Evolutionary conservation across 805 yeast species (phyloP).

Genomic region (Spathaspora hagerdaliae): DNA sequence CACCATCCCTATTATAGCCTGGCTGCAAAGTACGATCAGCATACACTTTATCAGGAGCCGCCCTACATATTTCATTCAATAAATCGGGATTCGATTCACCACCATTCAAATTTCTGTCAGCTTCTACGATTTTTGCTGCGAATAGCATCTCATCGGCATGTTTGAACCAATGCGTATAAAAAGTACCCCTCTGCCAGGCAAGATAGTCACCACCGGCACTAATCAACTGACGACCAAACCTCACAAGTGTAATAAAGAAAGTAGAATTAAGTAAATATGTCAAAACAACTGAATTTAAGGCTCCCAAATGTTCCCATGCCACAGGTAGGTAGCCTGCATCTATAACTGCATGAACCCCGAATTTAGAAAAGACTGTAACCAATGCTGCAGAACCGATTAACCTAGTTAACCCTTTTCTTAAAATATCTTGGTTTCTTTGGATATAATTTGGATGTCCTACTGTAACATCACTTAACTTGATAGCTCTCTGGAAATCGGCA

Average conservation of each 20-base stretch:
- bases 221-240: constrained; percentile 35
- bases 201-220: constrained; percentile 48
- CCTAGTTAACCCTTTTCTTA: constrained; percentile 27
- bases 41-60: constrained; percentile 19
- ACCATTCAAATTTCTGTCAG: constrained; percentile 54
- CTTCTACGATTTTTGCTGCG: constrained; percentile 60
- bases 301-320: constrained; percentile 33
- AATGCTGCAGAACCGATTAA: constrained; percentile 29
- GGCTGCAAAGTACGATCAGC: constrained; percentile 26
- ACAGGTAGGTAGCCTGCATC: constrained; percentile 37
- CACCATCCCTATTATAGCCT: constrained; percentile 33
- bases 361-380: constrained; percentile 33
- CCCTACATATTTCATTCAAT: constrained; percentile 36
- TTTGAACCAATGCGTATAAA: constrained; percentile 58
- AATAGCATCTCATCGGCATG: constrained; percentile 68
- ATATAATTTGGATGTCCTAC: constrained; percentile 54
- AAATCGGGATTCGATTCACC: constrained; percentile 29
- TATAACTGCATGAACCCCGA: constrained; percentile 38
- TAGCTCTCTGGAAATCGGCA: constrained; percentile 54
- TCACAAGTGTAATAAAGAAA: constrained; percentile 38
- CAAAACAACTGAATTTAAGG: constrained; percentile 45
- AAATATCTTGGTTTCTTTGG: constrained; percentile 23
- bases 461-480: constrained; percentile 56
- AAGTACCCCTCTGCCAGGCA: constrained; percentile 63
- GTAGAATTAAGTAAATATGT: constrained; percentile 39